These are phyloP conservation scores for Monosporozyma unispora DNA, from an alignment of 805 yeast genomes.

Conservation along the genomic window DNA sequence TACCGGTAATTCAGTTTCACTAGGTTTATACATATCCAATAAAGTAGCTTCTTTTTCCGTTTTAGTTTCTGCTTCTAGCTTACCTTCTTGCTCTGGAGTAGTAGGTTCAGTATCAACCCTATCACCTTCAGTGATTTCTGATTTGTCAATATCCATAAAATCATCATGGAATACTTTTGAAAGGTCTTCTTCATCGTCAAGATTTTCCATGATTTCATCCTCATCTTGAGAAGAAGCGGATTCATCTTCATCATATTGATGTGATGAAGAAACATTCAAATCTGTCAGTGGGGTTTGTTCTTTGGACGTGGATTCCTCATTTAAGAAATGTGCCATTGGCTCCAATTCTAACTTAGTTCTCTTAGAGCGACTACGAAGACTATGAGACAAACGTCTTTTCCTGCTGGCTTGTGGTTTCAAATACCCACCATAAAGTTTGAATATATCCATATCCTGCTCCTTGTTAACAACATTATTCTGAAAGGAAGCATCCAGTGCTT, in stretches of 20 bases:
- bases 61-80: not conserved
- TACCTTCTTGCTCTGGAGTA: not conserved
- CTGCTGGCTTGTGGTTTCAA: conserved; percentile 1
- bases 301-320: conserved; percentile 21
- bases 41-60: not conserved
- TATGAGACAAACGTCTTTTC: conserved; percentile 14
- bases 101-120: not conserved
- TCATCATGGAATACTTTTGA: not conserved
- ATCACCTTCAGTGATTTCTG: not conserved
- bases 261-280: not conserved
- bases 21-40: conserved; percentile 38
- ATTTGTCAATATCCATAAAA: not conserved
- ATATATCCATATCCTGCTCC: conserved; percentile 31
- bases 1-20: conserved; percentile 37
- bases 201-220: not conserved
- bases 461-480: conserved; percentile 12
- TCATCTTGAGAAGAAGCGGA: conserved; percentile 6
- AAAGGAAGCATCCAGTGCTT: conserved; percentile 1
- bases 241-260: conserved; percentile 13
- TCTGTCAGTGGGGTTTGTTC: conserved; percentile 16
- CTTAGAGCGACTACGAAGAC: conserved; percentile 6
- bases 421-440: conserved; percentile 26
- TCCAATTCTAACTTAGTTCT: conserved; percentile 14
- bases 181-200: conserved; percentile 1
- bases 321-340: conserved; percentile 26